These are phyloP conservation scores for Kodamaea laetipori DNA, from an alignment of 805 yeast genomes.

Conservation along the genomic window DNA sequence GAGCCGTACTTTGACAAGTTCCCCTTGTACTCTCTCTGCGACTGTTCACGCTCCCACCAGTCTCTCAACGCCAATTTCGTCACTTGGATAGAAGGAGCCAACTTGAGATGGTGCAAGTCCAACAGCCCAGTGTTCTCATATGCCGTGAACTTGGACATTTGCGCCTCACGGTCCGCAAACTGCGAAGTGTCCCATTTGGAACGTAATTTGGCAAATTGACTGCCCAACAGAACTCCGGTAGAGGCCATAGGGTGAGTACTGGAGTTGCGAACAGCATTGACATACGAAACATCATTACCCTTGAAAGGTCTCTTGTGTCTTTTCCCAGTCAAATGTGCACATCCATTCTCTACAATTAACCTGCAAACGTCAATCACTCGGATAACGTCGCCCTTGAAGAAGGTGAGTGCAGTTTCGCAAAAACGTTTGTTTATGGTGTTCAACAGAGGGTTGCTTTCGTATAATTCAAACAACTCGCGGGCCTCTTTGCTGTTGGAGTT, in stretches of 20 bases:
- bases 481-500: conserved; percentile 27
- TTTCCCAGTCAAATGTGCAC: conserved; percentile 25
- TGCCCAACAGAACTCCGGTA: conserved; percentile 1
- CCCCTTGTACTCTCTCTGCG: conserved; percentile 43
- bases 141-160: conserved; percentile 1
- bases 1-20: conserved; percentile 34
- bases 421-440: conserved; percentile 41
- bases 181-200: conserved; percentile 9
- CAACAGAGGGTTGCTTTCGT: conserved; percentile 36
- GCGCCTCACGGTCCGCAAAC: not conserved
- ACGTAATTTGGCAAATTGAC: conserved; percentile 12
- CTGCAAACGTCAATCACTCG: conserved; percentile 40
- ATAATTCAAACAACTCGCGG: conserved; percentile 33
- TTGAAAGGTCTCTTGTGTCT: conserved; percentile 2
- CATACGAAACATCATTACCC: not conserved
- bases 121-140: conserved; percentile 23
- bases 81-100: conserved; percentile 47
- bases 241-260: not conserved
- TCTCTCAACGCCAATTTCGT: conserved; percentile 36
- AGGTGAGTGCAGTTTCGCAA: conserved; percentile 38
- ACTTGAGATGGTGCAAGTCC: conserved; percentile 61
- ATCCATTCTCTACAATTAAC: conserved; percentile 32
- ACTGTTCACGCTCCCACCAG: conserved; percentile 69
- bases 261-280: not conserved
- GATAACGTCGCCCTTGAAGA: conserved; percentile 47